Conservation (phyloP, 2,329 filamentous ascomycete genomes). For the Phialophora expanda region DNA sequence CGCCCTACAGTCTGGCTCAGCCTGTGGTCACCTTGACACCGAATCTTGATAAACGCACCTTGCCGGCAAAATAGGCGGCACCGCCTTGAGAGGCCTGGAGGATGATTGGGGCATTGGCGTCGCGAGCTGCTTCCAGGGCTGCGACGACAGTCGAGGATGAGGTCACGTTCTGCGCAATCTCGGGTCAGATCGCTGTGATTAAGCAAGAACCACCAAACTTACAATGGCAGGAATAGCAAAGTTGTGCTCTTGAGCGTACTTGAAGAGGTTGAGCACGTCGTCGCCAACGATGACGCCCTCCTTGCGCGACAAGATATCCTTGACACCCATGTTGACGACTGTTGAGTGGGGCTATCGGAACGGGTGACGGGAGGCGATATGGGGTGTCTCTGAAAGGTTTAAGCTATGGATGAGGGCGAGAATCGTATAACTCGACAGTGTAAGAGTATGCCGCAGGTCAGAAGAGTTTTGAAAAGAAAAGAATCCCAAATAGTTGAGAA, state of each 20-base stretch:
- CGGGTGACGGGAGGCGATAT: neutral
- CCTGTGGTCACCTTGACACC: slow-evolving; percentile 1
- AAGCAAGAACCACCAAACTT: slow-evolving; percentile 42
- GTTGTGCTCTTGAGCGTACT: slow-evolving; percentile 84
- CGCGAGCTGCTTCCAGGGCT: slow-evolving; percentile 90
- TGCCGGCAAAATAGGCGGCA: slow-evolving; percentile 89
- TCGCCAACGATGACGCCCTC: slow-evolving; percentile 70
- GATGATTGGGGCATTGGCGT: slow-evolving; percentile 88
- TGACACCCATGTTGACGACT: slow-evolving; percentile 45
- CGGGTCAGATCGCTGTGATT: slow-evolving; percentile 19
- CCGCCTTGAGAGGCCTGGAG: slow-evolving; percentile 93
- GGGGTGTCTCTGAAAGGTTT: slow-evolving; percentile 2
- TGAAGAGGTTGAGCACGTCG: slow-evolving; percentile 74
- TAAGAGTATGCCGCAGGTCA: slow-evolving; percentile 2
- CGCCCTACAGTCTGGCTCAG: slow-evolving; percentile 57
- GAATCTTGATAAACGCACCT: slow-evolving; percentile 56
- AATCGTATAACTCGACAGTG: neutral
- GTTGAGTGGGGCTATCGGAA: slow-evolving; percentile 17
- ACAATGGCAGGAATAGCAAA: slow-evolving; percentile 87
- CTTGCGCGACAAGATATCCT: slow-evolving; percentile 67
- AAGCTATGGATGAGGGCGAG: slow-evolving; percentile 6
- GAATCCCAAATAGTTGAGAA: slow-evolving; percentile 11
- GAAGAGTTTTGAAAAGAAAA: slow-evolving; percentile 14
- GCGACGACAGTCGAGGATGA: slow-evolving; percentile 87
- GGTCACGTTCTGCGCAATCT: slow-evolving; percentile 73